Conservation (phyloP, 768 basidiomycete genomes). For the Steccherinum ochraceum region DNA sequence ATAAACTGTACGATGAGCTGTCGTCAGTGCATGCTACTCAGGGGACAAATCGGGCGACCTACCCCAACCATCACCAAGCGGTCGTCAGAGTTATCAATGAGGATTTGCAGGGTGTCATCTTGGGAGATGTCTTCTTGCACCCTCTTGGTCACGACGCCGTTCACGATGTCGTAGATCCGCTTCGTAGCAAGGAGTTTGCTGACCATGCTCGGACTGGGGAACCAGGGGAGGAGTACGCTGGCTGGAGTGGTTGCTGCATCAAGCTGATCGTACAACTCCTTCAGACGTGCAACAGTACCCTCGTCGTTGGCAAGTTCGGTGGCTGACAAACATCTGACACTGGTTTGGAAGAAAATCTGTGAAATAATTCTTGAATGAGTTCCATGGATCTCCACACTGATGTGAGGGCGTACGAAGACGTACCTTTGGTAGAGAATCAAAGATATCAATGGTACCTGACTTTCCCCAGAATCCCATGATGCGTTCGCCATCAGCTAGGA, state of each 20-base stretch:
- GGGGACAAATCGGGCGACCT: conserved; percentile 23
- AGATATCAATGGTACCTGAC: conserved; percentile 64
- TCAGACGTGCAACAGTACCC: conserved; percentile 52
- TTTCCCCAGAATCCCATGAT: conserved; percentile 61
- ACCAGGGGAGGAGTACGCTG: conserved; percentile 70
- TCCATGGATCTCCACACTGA: neutral
- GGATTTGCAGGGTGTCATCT: conserved; percentile 69
- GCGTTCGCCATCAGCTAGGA: conserved; percentile 58
- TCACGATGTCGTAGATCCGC: conserved; percentile 66
- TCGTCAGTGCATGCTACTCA: too few species aligned
- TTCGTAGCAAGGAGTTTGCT: conserved; percentile 69
- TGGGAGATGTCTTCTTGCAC: conserved; percentile 47
- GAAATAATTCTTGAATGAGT: conserved; percentile 1
- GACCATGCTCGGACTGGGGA: conserved; percentile 68
- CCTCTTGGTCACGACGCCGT: conserved; percentile 48
- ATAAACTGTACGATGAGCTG: conserved; percentile 48
- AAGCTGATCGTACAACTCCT: conserved; percentile 58
- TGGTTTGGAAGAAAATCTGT: conserved; percentile 64
- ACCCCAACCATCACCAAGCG: conserved; percentile 65
- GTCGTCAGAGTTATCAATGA: conserved; percentile 67
- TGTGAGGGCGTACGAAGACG: conserved; percentile 8
- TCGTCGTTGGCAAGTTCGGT: conserved; percentile 67
- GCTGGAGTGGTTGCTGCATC: conserved; percentile 68
- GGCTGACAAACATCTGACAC: conserved; percentile 60
- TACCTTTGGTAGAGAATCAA: conserved; percentile 51